These are phyloP conservation scores for Hyphodiscus sp. DNA, from an alignment of 2,329 filamentous ascomycete genomes.

Conservation along the genomic window DNA sequence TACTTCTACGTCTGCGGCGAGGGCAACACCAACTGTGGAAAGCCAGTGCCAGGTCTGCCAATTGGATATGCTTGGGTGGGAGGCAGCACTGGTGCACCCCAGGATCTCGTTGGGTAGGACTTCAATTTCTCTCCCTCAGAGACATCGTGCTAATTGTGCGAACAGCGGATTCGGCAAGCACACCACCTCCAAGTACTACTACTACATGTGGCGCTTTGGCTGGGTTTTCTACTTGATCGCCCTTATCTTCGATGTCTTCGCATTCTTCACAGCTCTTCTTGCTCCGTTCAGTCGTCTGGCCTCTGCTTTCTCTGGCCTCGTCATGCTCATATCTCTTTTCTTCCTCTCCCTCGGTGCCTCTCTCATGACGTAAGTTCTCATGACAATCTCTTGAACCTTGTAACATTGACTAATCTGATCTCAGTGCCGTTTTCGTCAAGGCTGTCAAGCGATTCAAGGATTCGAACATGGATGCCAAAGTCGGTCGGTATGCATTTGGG, in stretches of 20 bases:
- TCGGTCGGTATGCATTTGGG: constrained; percentile 66
- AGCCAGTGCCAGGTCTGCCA: constrained; percentile 55
- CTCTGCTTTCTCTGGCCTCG: constrained; percentile 56
- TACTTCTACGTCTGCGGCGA: constrained; percentile 78
- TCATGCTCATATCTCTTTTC: constrained; percentile 55
- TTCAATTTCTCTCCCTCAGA: neutral
- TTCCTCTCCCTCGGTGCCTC: constrained; percentile 61
- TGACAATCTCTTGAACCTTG: neutral
- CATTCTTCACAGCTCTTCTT: constrained; percentile 62
- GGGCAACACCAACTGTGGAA: constrained; percentile 58
- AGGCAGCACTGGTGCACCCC: constrained; percentile 45
- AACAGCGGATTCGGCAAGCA: constrained; percentile 44
- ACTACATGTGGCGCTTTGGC: constrained; percentile 82
- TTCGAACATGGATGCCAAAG: constrained; percentile 46
- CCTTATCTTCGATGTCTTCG: constrained; percentile 67
- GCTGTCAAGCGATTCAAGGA: constrained; percentile 60
- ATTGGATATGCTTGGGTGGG: constrained; percentile 66
- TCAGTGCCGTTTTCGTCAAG: constrained; percentile 56
- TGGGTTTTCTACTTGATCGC: constrained; percentile 87
- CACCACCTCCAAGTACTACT: constrained; percentile 59
- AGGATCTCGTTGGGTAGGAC: constrained; percentile 45
- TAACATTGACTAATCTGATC: constrained; percentile 8
- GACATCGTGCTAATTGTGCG: neutral
- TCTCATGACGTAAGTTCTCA: constrained; percentile 63
- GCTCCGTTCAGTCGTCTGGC: constrained; percentile 67